Evolutionary conservation across 2,329 filamentous ascomycete species (phyloP).

Genomic region (Gaeumannomyces tritici): DNA sequence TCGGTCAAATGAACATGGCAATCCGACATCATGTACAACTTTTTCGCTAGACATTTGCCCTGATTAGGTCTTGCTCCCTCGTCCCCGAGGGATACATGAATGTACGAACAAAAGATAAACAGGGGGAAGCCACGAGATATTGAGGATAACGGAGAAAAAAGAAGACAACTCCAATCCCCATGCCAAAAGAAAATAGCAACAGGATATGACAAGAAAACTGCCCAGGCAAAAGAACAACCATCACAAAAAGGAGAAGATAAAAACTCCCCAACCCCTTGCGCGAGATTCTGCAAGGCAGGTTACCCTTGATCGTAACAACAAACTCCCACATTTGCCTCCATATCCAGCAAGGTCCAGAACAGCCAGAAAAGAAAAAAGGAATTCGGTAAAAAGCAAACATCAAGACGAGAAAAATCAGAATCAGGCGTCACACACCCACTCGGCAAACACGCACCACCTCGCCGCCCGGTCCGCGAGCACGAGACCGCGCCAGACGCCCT

Average conservation of each 20-base stretch:
- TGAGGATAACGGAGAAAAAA: not conserved
- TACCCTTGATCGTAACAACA: not conserved
- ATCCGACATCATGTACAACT: not conserved
- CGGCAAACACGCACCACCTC: conserved; percentile 85
- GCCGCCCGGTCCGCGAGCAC: conserved; percentile 77
- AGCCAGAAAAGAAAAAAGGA: not conserved
- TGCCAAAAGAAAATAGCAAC: not conserved
- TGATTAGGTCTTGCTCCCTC: not conserved
- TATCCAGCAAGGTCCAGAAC: not conserved
- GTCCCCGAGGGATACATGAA: not conserved
- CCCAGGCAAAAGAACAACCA: not conserved
- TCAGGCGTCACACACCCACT: conserved; percentile 55
- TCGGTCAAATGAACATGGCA: not conserved
- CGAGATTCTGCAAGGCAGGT: not conserved
- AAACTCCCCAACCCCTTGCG: not conserved
- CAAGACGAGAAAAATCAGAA: not conserved
- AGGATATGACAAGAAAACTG: not conserved
- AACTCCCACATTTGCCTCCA: not conserved
- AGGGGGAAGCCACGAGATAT: not conserved
- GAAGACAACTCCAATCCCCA: not conserved
- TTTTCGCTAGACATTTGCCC: not conserved
- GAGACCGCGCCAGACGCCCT: conserved; percentile 69
- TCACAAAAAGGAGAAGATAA: not conserved
- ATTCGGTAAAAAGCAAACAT: not conserved
- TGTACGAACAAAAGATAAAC: not conserved